Evolutionary conservation across 345 rosid species (phyloP), one percentile per base, ranked within the genome.

Genomic region (Microcos paniculata): DNA sequence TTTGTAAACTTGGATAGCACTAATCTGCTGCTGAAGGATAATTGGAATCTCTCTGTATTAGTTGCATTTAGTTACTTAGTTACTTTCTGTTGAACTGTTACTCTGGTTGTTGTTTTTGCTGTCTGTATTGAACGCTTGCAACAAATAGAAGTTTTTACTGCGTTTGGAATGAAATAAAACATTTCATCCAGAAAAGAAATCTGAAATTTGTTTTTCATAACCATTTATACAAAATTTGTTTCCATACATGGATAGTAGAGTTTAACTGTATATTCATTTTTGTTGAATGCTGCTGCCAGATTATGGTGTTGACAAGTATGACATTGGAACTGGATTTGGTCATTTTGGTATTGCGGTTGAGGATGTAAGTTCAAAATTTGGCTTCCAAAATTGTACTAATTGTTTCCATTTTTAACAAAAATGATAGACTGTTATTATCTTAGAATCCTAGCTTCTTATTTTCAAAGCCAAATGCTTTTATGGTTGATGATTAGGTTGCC

Each of bases 261-360:
- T 70, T n/a, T 19, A 16, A 21, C 46, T 30, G 3, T 49, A 1
- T 18, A 33, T 62, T 72, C 18, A 23, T 65, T 55, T 38, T 75
- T 21, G 31, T 52, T 64, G 28, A 38, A 52, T 75, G 62, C 19
- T 55, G 19, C 13, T 65, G 31, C 62, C 93, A 92, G 99, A 94
- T 90, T 96, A 96, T 80, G 99, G 97, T 78, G 90, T 96, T 83
- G 97, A 93, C 86, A 89, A 87, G 72, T 92, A 94, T 79, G 98
- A 90, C 62, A 87, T 93, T 70, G 97, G 99, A 42, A 76, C 85
- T 79, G 98, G 87, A 77, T 94, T 96, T 85, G 99, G 99, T 77
- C 99, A 96, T 87, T 96, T 96, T 70, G 97, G 98, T 74, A 87
- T 96, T 61, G 97, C 95, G 35, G 95, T 94, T 16, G 97, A 96